These are phyloP conservation scores for Hypocreales sp. DNA, from an alignment of 2,329 filamentous ascomycete genomes.

Conservation along the genomic window DNA sequence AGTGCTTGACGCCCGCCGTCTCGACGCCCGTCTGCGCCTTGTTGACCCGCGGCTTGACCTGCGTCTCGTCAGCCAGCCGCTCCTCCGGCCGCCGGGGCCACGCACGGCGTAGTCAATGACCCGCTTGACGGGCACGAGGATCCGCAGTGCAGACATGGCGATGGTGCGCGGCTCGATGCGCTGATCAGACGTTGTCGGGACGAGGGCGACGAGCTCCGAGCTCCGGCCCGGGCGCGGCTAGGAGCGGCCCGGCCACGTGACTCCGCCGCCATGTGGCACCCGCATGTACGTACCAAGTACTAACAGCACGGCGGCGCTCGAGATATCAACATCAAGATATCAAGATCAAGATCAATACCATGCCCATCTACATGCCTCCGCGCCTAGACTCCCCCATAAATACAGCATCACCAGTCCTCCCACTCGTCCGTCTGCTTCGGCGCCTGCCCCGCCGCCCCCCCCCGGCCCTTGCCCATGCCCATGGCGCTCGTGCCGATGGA, in stretches of 20 bases:
- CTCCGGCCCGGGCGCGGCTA: conserved; percentile 21
- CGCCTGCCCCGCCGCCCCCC: conserved; percentile 15
- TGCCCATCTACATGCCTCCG: no score
- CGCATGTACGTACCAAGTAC: no score
- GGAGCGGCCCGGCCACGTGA: conserved; percentile 27
- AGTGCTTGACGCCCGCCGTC: conserved; percentile 87
- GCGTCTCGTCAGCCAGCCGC: conserved; percentile 5
- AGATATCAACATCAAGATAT: no score
- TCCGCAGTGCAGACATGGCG: conserved; percentile 49
- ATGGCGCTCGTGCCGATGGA: conserved; percentile 45
- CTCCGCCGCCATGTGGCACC: conserved; percentile 20
- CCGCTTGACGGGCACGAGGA: conserved; percentile 69
- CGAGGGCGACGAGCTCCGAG: no score
- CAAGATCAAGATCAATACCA: no score
- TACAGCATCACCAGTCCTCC: conserved; percentile 42
- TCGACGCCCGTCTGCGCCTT: conserved; percentile 74
- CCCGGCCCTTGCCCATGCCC: conserved; percentile 32
- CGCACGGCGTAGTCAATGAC: conserved; percentile 76
- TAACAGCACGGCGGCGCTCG: no score
- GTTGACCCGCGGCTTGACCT: conserved; percentile 58
- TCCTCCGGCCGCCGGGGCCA: neutral
- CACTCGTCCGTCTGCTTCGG: conserved; percentile 40
- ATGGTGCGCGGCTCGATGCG: conserved; percentile 1
- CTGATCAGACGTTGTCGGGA: no score
- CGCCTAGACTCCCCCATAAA: no score